Evolutionary conservation across 2,329 filamentous ascomycete species (phyloP).

Genomic region (Colletotrichum sp.): DNA sequence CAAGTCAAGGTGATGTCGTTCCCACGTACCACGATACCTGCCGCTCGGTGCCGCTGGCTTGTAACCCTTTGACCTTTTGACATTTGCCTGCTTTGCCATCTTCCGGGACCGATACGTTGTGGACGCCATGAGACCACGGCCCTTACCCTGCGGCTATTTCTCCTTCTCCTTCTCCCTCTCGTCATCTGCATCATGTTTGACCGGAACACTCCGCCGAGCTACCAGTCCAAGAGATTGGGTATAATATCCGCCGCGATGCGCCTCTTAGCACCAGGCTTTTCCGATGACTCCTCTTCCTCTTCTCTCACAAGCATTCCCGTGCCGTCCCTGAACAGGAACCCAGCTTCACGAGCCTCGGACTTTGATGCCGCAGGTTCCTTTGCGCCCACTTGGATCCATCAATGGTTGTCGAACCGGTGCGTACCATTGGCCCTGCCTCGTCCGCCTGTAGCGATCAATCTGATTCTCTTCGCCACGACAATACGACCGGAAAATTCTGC

Average conservation of each 20-base stretch:
- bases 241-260: background rate
- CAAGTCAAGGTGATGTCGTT: background rate
- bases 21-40: background rate
- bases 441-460: background rate
- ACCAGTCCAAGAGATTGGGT: background rate
- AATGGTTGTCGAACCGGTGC: background rate
- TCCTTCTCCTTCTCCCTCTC: background rate
- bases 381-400: background rate
- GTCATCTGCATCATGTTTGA: background rate
- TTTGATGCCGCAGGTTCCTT: background rate
- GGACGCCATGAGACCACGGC: background rate
- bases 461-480: background rate
- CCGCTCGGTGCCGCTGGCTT: background rate
- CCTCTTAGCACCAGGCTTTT: background rate
- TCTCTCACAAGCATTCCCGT: background rate
- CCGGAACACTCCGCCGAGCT: background rate
- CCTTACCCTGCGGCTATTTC: background rate
- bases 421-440: background rate
- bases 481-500: slow-evolving; percentile 4
- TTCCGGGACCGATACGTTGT: background rate
- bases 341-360: background rate
- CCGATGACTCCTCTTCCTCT: background rate
- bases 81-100: background rate
- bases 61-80: background rate
- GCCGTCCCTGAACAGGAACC: background rate